These are phyloP conservation scores for Ogataea neopini DNA, from an alignment of 805 yeast genomes.

Conservation along the genomic window DNA sequence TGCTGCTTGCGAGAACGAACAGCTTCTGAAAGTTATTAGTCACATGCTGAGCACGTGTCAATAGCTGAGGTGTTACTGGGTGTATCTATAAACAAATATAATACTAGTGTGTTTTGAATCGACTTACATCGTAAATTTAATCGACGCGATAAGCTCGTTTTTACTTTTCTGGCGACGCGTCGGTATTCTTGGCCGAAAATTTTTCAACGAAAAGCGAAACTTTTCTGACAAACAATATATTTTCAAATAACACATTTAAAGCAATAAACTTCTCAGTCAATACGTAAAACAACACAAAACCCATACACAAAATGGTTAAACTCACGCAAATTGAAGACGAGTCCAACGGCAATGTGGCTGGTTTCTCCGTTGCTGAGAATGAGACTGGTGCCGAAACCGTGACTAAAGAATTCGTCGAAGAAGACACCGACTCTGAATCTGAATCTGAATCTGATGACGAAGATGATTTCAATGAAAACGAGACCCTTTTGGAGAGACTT, in stretches of 20 bases:
- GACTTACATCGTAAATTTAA: no score
- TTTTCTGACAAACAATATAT: background rate
- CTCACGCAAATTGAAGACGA: slow-evolving; percentile 72
- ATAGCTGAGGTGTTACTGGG: slow-evolving; percentile 17
- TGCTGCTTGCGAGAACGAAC: slow-evolving; percentile 98
- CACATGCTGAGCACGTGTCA: slow-evolving; percentile 87
- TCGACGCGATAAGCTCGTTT: background rate
- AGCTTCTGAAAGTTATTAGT: slow-evolving; percentile 82
- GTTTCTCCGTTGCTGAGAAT: slow-evolving; percentile 9
- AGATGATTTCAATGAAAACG: slow-evolving; percentile 80
- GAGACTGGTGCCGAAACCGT: slow-evolving; percentile 30
- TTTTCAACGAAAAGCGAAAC: slow-evolving; percentile 9
- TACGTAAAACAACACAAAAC: background rate
- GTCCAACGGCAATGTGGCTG: slow-evolving; percentile 25
- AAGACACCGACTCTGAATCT: slow-evolving; percentile 39
- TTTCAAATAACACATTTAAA: background rate
- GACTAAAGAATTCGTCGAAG: slow-evolving; percentile 30
- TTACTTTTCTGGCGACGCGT: slow-evolving; percentile 1
- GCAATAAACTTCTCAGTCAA: no score
- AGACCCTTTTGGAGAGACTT: slow-evolving; percentile 83
- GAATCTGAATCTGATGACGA: slow-evolving; percentile 59
- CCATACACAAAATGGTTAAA: slow-evolving; percentile 57
- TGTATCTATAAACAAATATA: no score
- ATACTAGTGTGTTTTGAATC: no score
- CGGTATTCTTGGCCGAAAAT: slow-evolving; percentile 2